These are phyloP conservation scores for Iberis pinnata DNA, from an alignment of 345 rosid genomes.

Conservation along the genomic window DNA sequence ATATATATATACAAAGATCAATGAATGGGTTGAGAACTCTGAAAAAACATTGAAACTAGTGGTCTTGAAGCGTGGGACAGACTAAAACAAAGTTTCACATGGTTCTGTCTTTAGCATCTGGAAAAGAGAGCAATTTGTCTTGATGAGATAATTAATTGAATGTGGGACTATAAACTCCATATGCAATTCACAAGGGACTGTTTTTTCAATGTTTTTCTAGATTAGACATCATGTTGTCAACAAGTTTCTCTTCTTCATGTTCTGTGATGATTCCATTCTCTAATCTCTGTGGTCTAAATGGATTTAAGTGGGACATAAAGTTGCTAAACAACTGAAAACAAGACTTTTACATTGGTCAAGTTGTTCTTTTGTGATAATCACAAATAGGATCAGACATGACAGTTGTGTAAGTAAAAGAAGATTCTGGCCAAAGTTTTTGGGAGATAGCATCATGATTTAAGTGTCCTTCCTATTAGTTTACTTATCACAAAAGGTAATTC, in stretches of 20 bases:
- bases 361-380: too few species aligned
- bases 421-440: too few species aligned
- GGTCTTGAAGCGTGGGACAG: conserved; percentile 17
- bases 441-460: too few species aligned
- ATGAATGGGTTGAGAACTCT: neutral
- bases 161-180: conserved; percentile 1
- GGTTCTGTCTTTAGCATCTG: conserved; percentile 3
- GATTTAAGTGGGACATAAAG: too few species aligned
- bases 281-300: neutral
- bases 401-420: too few species aligned
- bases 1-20: too few species aligned
- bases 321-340: too few species aligned
- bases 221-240: neutral
- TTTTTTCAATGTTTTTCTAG: neutral
- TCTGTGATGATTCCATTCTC: neutral
- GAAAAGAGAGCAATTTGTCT: neutral
- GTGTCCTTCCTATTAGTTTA: too few species aligned
- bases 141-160: conserved; percentile 1
- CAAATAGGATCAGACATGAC: too few species aligned
- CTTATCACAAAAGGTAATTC: too few species aligned
- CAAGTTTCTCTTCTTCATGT: neutral
- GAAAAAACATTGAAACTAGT: neutral
- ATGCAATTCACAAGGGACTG: conserved; percentile 18
- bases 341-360: too few species aligned
- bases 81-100: conserved; percentile 4